These are phyloP conservation scores for Selaginella tamariscina DNA, from an alignment of 75 land plant genomes.

Conservation along the genomic window DNA sequence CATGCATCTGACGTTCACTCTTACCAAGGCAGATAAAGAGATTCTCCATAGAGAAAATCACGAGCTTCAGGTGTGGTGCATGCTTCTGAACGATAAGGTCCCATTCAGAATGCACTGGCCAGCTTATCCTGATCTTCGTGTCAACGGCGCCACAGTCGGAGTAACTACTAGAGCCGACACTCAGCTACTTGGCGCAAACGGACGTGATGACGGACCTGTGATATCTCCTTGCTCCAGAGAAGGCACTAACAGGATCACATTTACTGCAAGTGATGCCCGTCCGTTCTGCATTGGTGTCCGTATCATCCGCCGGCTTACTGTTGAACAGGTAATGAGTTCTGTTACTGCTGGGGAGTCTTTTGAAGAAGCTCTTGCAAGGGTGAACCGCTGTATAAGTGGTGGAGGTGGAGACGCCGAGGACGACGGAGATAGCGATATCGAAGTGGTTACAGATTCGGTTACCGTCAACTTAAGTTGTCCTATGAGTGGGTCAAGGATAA, in stretches of 20 bases:
- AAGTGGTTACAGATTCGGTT: conserved; percentile 86
- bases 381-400: neutral
- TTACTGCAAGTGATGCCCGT: conserved; percentile 77
- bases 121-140: conserved; percentile 60
- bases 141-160: conserved; percentile 69
- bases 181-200: conserved; percentile 78
- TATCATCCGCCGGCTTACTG: conserved; percentile 46
- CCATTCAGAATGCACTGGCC: conserved; percentile 99
- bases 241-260: conserved; percentile 61
- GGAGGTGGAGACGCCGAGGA: conserved; percentile 54
- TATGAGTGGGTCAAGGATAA: conserved; percentile 95
- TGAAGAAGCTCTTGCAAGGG: conserved; percentile 77
- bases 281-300: conserved; percentile 84
- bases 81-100: conserved; percentile 92
- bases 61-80: conserved; percentile 97
- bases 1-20: conserved; percentile 60
- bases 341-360: conserved; percentile 68
- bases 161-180: conserved; percentile 76
- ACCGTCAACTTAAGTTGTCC: conserved; percentile 87
- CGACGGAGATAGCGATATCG: conserved; percentile 71
- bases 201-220: conserved; percentile 95
- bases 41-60: conserved; percentile 43
- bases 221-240: conserved; percentile 59
- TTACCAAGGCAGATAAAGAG: conserved; percentile 54
- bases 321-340: conserved; percentile 57